Percentiles rank a stretch among this genome's conserved stretches.
phyloP scores from a whole-genome alignment of 352 stramenopile genomes.

The Salisapilia sapeloensis region DNA sequence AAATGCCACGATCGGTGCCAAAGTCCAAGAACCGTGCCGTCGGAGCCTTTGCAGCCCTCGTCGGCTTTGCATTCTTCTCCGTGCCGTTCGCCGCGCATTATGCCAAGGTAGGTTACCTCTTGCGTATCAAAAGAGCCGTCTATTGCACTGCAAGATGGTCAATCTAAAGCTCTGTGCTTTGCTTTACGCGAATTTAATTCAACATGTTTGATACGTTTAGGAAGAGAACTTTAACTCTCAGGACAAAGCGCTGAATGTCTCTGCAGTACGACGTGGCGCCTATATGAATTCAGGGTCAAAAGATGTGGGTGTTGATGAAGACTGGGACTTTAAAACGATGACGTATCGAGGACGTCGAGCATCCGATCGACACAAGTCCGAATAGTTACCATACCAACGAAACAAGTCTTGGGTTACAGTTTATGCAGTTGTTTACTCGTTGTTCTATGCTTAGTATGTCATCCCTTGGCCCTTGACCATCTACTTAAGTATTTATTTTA shows the following conservation, averaged over 20 bases:
- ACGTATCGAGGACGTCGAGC: conserved; percentile 37
- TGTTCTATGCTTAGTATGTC: no score
- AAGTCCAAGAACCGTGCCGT: conserved; percentile 26
- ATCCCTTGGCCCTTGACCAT: no score
- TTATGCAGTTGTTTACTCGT: no score
- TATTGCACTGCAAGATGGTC: not conserved
- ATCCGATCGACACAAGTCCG: no score
- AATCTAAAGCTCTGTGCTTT: not conserved
- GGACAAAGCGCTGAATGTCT: conserved; percentile 38
- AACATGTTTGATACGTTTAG: conserved; percentile 9
- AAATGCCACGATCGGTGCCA: no score
- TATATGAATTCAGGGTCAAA: conserved; percentile 71
- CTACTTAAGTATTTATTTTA: no score
- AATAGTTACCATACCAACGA: no score
- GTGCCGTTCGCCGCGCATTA: conserved; percentile 55
- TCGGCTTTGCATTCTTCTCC: conserved; percentile 48
- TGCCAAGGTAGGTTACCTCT: conserved; percentile 21
- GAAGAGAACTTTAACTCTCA: conserved; percentile 35
- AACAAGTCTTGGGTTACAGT: no score
- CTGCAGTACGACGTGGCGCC: conserved; percentile 56
- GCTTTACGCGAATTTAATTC: not conserved
- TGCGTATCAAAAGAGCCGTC: no score
- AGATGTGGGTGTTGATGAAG: conserved; percentile 60
- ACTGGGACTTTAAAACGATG: conserved; percentile 63
- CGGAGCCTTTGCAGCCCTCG: conserved; percentile 19